Evolutionary conservation across 495 filamentous ascomycete genomes (phyloP).

Genomic region (Penicillium goetzii): DNA sequence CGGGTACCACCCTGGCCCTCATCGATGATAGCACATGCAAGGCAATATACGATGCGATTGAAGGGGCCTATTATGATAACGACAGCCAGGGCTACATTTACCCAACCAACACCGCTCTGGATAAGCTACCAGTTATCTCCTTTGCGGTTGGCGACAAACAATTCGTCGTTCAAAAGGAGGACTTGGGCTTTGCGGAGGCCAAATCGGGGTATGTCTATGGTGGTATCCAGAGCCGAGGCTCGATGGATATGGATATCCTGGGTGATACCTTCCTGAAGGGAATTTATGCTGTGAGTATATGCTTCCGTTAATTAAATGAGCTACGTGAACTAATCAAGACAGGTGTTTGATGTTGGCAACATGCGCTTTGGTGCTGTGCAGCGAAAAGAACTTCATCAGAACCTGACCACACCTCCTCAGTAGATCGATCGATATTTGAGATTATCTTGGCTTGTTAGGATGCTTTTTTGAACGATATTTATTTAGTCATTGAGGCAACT

Average conservation of each 20-base stretch:
- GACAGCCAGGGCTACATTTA: slow-evolving; percentile 70
- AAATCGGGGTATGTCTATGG: slow-evolving; percentile 68
- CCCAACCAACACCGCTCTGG: slow-evolving; percentile 57
- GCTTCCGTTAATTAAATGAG: background rate
- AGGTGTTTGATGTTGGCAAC: slow-evolving; percentile 80
- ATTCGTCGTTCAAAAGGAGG: slow-evolving; percentile 73
- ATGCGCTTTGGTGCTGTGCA: slow-evolving; percentile 70
- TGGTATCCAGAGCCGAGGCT: slow-evolving; percentile 73
- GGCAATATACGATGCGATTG: slow-evolving; percentile 71
- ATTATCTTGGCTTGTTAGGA: background rate
- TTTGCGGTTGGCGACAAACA: slow-evolving; percentile 69
- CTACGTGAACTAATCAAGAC: slow-evolving; percentile 9
- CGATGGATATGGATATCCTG: slow-evolving; percentile 70
- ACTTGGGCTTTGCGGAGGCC: slow-evolving; percentile 66
- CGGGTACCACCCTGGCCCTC: slow-evolving; percentile 74
- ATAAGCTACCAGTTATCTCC: slow-evolving; percentile 66
- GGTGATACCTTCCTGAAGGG: slow-evolving; percentile 76
- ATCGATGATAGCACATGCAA: slow-evolving; percentile 67
- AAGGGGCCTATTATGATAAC: slow-evolving; percentile 65
- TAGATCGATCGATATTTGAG: background rate
- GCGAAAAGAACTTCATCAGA: slow-evolving; percentile 61
- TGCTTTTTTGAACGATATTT: background rate
- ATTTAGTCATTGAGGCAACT: background rate
- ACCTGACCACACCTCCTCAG: slow-evolving; percentile 31
- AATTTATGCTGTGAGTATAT: slow-evolving; percentile 67